Conservation (phyloP, 192 early-diverging fungal genomes). For the Oehlia diaphana region DNA sequence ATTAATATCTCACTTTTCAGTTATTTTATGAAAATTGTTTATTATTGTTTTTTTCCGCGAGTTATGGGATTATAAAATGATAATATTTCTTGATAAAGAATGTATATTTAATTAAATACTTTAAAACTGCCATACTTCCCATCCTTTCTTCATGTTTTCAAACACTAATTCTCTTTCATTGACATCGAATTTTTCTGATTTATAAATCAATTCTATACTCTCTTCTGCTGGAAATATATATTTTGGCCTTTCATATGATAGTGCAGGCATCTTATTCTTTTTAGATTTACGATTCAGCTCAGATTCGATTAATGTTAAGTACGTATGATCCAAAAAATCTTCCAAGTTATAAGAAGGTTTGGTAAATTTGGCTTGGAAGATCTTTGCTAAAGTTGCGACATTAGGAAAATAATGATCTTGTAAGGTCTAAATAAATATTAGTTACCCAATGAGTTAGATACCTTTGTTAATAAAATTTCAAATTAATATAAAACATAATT, state of each 20-base stretch:
- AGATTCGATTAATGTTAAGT: constrained; percentile 60
- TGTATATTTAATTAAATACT: background rate
- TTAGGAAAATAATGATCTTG: constrained; percentile 86
- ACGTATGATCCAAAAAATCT: constrained; percentile 95
- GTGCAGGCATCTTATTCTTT: constrained; percentile 56
- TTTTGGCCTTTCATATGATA: constrained; percentile 54
- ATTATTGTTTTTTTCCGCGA: too few species aligned
- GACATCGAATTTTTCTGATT: background rate
- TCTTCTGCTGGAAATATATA: constrained; percentile 38
- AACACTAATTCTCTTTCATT: background rate
- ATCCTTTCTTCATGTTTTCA: background rate
- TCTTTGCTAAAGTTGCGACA: constrained; percentile 79
- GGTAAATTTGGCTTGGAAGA: constrained; percentile 86
- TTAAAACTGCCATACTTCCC: background rate
- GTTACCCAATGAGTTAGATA: background rate
- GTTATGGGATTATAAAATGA: too few species aligned
- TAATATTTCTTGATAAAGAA: too few species aligned
- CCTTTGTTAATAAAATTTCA: background rate
- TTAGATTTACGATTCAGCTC: constrained; percentile 49
- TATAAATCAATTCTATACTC: background rate
- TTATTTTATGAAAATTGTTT: too few species aligned
- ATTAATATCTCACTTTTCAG: too few species aligned
- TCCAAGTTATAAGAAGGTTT: constrained; percentile 88
- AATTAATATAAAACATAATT: background rate
- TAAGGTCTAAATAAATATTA: constrained; percentile 55